A percentile compares a stretch with the other conserved stretches of the same genome.
Conservation (phyloP, 805 yeast genomes). For the Lachancea fermentati region DNA sequence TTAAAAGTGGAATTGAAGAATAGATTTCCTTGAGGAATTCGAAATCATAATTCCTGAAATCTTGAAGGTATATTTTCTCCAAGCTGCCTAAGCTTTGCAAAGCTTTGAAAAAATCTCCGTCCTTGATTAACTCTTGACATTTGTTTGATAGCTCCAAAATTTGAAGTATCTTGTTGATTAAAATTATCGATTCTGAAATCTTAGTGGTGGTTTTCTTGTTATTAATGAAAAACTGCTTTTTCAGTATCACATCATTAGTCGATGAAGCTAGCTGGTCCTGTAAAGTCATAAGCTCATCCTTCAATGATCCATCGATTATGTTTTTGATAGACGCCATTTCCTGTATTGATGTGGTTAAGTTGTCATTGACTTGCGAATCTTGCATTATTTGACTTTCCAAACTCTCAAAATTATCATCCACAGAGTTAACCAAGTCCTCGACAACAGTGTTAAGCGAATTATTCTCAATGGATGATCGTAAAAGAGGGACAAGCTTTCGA, state of each 20-base stretch:
- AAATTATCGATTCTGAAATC: slow-evolving; percentile 63
- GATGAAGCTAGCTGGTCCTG: slow-evolving; percentile 55
- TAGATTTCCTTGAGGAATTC: slow-evolving; percentile 61
- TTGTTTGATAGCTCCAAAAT: slow-evolving; percentile 82
- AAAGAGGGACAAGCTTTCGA: slow-evolving; percentile 32
- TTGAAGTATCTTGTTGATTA: slow-evolving; percentile 67
- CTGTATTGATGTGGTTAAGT: slow-evolving; percentile 45
- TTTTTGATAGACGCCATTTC: slow-evolving; percentile 57
- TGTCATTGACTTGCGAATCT: slow-evolving; percentile 31
- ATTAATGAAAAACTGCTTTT: slow-evolving; percentile 54
- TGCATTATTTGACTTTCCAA: slow-evolving; percentile 29
- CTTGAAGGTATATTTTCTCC: slow-evolving; percentile 60
- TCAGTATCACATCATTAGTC: slow-evolving; percentile 56
- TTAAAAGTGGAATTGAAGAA: slow-evolving; percentile 70
- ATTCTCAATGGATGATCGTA: slow-evolving; percentile 26
- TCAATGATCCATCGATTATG: slow-evolving; percentile 47
- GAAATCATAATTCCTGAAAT: slow-evolving; percentile 62
- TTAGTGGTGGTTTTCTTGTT: slow-evolving; percentile 59
- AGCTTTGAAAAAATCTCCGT: slow-evolving; percentile 77
- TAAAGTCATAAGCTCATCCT: slow-evolving; percentile 50
- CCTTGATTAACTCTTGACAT: slow-evolving; percentile 72
- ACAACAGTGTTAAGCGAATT: slow-evolving; percentile 20
- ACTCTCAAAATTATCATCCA: slow-evolving; percentile 33
- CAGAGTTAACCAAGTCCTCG: slow-evolving; percentile 27
- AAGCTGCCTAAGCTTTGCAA: slow-evolving; percentile 76